Conservation (phyloP, 2,329 filamentous ascomycete species). For the Fusarium sp. region DNA sequence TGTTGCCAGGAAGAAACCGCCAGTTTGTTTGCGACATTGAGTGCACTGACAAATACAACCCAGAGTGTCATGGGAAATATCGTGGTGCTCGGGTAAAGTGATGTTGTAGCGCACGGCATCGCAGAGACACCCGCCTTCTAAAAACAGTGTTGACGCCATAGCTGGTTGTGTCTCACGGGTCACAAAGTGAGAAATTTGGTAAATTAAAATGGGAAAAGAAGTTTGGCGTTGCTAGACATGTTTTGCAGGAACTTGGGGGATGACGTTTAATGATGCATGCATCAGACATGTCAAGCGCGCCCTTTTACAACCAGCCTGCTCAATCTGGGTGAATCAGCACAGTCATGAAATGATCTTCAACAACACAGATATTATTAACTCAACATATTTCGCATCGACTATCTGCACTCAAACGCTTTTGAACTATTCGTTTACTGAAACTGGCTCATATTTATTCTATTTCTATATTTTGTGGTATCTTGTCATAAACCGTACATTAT, state of each 20-base stretch:
- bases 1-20: conserved; percentile 10
- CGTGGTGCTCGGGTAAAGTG: not conserved
- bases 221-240: rapidly evolving
- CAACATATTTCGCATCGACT: too few species aligned
- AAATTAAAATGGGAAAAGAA: not conserved
- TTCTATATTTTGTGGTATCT: not conserved
- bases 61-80: not conserved
- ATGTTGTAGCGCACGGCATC: conserved; percentile 14
- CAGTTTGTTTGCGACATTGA: conserved; percentile 24
- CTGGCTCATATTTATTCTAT: not conserved
- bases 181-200: rapidly evolving
- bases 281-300: conserved; percentile 3
- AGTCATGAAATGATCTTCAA: not conserved
- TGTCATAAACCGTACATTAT: not conserved
- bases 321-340: too few species aligned
- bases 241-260: not conserved
- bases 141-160: not conserved
- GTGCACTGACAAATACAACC: conserved; percentile 21
- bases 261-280: not conserved
- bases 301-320: not conserved
- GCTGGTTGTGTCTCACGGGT: rapidly evolving
- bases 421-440: rapidly evolving
- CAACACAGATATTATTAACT: too few species aligned
- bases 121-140: conserved; percentile 13
- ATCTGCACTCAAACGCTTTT: not conserved